Evolutionary conservation across 257 asterid species (phyloP).

Genomic region (Penstemon eatonii): DNA sequence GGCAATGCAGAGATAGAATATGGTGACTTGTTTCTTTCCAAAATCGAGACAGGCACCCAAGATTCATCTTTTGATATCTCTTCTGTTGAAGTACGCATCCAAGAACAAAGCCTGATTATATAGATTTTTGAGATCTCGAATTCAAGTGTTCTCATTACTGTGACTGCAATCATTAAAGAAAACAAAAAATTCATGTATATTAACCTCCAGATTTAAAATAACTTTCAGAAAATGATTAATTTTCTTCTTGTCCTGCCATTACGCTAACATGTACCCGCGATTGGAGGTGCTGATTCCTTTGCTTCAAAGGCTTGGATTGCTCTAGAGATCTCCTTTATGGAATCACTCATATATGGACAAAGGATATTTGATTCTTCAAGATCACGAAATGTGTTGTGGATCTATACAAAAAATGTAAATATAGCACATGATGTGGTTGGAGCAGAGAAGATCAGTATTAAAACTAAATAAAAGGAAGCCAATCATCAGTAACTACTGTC

Average conservation of each 20-base stretch:
- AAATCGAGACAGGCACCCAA: constrained; percentile 85
- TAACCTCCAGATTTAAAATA: constrained; percentile 17
- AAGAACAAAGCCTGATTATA: constrained; percentile 85
- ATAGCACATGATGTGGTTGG: constrained; percentile 21
- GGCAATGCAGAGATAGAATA: constrained; percentile 90
- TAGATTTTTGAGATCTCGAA: constrained; percentile 79
- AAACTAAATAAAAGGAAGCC: not conserved
- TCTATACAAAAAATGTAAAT: constrained; percentile 46
- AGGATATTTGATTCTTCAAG: constrained; percentile 89
- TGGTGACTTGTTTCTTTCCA: constrained; percentile 94
- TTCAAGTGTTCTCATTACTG: constrained; percentile 73
- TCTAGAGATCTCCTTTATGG: constrained; percentile 73
- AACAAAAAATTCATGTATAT: constrained; percentile 27
- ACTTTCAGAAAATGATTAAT: not conserved
- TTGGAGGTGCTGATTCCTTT: constrained; percentile 88
- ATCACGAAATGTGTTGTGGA: constrained; percentile 69
- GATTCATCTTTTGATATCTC: constrained; percentile 88
- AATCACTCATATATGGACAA: constrained; percentile 71
- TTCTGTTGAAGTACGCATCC: constrained; percentile 90
- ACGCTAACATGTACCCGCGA: constrained; percentile 62
- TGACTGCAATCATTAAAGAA: constrained; percentile 51
- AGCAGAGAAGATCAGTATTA: not conserved
- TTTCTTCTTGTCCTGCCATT: constrained; percentile 13
- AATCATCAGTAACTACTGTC: not conserved
- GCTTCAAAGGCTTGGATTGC: constrained; percentile 84